Percentiles rank a stretch among this genome's conserved stretches.
These are phyloP conservation scores for Pseudognaphalium luteoalbum DNA, from an alignment of 129 eudicot genomes.

Conservation along the genomic window DNA sequence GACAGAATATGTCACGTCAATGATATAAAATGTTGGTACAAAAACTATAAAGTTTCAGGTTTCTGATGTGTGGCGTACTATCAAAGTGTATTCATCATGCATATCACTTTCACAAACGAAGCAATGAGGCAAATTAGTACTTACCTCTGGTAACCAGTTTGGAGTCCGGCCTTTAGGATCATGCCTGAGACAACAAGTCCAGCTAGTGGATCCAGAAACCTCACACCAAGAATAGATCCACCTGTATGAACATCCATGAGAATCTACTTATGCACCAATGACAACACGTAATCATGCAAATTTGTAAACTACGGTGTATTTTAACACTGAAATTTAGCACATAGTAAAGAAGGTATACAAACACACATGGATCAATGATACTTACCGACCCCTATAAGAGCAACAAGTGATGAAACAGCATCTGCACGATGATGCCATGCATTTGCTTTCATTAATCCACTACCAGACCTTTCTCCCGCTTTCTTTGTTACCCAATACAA, in stretches of 20 bases:
- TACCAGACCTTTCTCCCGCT: slow-evolving; percentile 91
- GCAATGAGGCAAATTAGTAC: slow-evolving; percentile 1
- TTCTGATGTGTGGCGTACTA: slow-evolving; percentile 13
- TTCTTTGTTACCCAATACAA: slow-evolving; percentile 88
- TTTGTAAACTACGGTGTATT: neutral
- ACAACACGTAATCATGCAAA: neutral
- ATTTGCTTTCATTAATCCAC: slow-evolving; percentile 99
- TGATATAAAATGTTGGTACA: neutral
- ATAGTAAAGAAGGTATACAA: too few relatives aligned
- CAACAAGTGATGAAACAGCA: slow-evolving; percentile 93
- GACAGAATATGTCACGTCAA: neutral
- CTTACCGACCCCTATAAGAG: slow-evolving; percentile 97
- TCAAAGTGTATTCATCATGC: slow-evolving; percentile 1
- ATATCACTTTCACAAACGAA: slow-evolving; percentile 18
- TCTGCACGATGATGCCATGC: slow-evolving; percentile 99
- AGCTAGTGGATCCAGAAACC: slow-evolving; percentile 95
- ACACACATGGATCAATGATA: slow-evolving; percentile 17
- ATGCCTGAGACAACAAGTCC: slow-evolving; percentile 94
- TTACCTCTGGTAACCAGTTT: slow-evolving; percentile 91
- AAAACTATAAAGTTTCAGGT: neutral
- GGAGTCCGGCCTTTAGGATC: slow-evolving; percentile 90
- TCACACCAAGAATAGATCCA: slow-evolving; percentile 89
- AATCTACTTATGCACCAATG: neutral
- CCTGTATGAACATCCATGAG: slow-evolving; percentile 42
- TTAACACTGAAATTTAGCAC: too few relatives aligned